Evolutionary conservation across 2,329 filamentous ascomycete species (phyloP).

Genomic region (Leptodontidium sp.): DNA sequence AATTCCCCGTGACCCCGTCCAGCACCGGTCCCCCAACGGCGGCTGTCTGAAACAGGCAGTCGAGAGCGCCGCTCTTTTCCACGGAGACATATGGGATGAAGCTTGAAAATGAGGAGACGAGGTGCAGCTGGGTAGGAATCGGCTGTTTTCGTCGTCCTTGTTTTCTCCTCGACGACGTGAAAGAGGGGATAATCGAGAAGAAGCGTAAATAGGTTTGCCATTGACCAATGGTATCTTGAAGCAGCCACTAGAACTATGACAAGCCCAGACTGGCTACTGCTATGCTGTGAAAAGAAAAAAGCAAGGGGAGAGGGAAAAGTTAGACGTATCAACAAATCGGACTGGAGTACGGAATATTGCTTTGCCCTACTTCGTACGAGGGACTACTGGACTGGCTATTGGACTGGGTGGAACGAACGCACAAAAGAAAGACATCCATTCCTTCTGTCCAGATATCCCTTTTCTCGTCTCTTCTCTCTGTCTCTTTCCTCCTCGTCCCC

Average conservation of each 20-base stretch:
- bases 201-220: neutral
- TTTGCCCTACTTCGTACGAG: conserved; percentile 15
- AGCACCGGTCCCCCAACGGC: neutral
- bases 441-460: conserved; percentile 1
- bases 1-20: neutral
- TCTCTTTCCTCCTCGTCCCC: neutral
- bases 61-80: neutral
- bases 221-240: neutral
- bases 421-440: conserved; percentile 16
- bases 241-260: neutral
- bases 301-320: neutral
- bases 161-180: neutral
- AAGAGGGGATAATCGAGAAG: neutral
- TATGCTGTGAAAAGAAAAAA: neutral
- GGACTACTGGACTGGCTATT: neutral
- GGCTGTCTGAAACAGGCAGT: neutral
- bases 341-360: neutral
- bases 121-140: neutral
- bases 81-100: neutral
- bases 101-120: too few relatives aligned
- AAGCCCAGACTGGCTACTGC: neutral
- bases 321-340: neutral
- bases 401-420: conserved; percentile 1
- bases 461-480: neutral
- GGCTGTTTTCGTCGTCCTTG: neutral